Conservation (phyloP, 2,329 filamentous ascomycete genomes). For the Nothophoma quercina region DNA sequence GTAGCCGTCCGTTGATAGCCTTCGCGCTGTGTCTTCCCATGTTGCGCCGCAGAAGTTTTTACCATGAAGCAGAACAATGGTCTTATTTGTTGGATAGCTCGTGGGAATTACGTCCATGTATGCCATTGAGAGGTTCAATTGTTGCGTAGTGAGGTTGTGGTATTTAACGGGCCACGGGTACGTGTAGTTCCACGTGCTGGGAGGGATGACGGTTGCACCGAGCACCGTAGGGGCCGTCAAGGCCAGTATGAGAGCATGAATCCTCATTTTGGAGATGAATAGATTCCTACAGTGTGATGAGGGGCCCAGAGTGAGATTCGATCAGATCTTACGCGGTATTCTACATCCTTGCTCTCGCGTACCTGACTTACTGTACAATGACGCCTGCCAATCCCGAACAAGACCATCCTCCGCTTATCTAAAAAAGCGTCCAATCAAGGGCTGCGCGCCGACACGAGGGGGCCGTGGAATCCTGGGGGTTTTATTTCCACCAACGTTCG, state of each 20-base stretch:
- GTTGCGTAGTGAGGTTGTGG: constrained; percentile 59
- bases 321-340: constrained; percentile 5
- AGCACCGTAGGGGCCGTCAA: constrained; percentile 15
- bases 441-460: neutral
- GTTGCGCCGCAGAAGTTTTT: constrained; percentile 66
- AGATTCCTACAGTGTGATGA: neutral
- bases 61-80: constrained; percentile 61
- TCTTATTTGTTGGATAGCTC: constrained; percentile 48
- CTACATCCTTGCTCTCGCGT: constrained; percentile 21
- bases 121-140: constrained; percentile 61
- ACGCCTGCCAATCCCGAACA: constrained; percentile 17
- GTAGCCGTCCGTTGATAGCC: constrained; percentile 56
- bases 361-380: constrained; percentile 18
- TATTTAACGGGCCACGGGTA: constrained; percentile 60
- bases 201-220: constrained; percentile 18
- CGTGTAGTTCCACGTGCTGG: constrained; percentile 48
- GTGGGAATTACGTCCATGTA: constrained; percentile 62
- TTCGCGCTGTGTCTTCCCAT: constrained; percentile 58
- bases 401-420: constrained; percentile 1
- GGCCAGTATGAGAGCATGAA: neutral
- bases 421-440: neutral
- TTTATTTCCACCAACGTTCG: neutral
- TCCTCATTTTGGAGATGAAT: constrained; percentile 13
- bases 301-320: neutral
- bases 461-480: neutral